Evolutionary conservation across 345 rosid genomes (phyloP).

Genomic region (Populus nigra): DNA sequence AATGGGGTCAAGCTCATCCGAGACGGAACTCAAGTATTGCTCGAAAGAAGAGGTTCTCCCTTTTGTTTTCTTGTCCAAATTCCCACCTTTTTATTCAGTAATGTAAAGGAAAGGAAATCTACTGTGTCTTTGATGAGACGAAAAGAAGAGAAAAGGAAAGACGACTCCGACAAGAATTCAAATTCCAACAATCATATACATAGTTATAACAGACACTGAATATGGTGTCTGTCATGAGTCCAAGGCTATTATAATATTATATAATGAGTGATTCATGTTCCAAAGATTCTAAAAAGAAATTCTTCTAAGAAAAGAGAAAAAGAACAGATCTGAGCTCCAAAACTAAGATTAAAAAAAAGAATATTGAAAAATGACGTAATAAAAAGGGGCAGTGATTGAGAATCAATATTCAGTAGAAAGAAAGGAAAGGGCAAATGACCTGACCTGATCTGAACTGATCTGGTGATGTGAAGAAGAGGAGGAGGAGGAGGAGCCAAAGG

Average conservation of each 20-base stretch:
- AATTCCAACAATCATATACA: neutral
- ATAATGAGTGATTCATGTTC: neutral
- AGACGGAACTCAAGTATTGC: no score
- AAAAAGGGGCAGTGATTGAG: no score
- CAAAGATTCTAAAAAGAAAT: neutral
- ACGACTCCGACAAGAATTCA: neutral
- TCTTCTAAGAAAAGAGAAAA: no score
- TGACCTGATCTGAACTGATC: neutral
- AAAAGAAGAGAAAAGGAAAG: neutral
- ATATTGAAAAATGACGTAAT: no score
- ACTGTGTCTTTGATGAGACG: no score
- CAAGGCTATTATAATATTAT: no score
- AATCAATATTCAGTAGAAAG: neutral
- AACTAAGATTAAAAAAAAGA: no score
- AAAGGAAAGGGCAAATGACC: no score
- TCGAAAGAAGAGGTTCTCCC: no score
- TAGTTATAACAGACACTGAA: neutral
- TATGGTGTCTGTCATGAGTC: neutral
- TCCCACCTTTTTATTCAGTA: neutral
- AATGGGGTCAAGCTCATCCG: no score
- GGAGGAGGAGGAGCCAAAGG: no score
- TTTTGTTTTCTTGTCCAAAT: neutral
- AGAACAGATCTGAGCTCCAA: neutral
- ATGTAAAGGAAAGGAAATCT: neutral
- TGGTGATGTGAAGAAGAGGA: no score